These are phyloP conservation scores for Aquilaria sinensis DNA, from an alignment of 345 rosid genomes.

Conservation along the genomic window DNA sequence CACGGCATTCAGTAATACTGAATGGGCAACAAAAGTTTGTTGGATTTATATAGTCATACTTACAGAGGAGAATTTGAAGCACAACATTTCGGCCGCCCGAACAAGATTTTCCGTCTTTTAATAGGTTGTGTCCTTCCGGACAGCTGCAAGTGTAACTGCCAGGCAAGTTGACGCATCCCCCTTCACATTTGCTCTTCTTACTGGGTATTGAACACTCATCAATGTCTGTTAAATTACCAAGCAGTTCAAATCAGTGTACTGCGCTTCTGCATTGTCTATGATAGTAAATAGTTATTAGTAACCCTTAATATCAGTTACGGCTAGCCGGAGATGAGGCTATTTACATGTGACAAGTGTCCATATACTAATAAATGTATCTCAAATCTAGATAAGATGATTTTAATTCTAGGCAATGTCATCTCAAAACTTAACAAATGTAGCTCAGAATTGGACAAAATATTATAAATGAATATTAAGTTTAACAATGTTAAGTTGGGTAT, in stretches of 20 bases:
- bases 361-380: too few relatives aligned
- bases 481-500: not conserved
- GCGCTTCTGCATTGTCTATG: too few relatives aligned
- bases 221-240: not conserved
- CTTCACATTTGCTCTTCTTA: not conserved
- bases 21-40: not conserved
- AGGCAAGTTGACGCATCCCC: not conserved
- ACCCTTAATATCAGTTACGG: too few relatives aligned
- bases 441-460: too few relatives aligned
- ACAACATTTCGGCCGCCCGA: not conserved
- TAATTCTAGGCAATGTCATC: too few relatives aligned
- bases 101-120: slow-evolving; percentile 12
- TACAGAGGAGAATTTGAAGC: slow-evolving; percentile 9
- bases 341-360: too few relatives aligned
- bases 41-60: not conserved
- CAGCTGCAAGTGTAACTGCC: slow-evolving; percentile 31
- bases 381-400: too few relatives aligned
- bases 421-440: too few relatives aligned
- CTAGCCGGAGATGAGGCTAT: too few relatives aligned
- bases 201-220: not conserved
- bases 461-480: too few relatives aligned
- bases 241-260: too few relatives aligned
- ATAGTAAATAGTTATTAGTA: too few relatives aligned
- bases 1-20: not conserved
- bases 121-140: slow-evolving; percentile 19